Evolutionary conservation across 805 yeast species (phyloP), one percentile per base, ranked within the genome.

Genomic region (Lachancea sp.): DNA sequence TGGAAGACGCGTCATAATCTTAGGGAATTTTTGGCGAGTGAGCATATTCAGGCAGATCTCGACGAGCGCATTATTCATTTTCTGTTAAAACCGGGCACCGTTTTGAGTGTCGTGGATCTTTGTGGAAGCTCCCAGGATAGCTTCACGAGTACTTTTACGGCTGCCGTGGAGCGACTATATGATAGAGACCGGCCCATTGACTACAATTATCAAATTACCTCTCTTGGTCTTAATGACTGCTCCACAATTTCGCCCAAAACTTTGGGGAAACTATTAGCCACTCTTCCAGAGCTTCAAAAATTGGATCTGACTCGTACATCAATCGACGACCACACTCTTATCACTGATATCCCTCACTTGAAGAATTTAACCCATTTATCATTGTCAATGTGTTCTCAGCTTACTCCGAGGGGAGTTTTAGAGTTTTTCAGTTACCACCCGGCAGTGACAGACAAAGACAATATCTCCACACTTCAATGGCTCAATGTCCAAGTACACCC

Each of bases 181-280:
- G 45, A 36, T 19, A 43, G 51, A 42, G 47, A 50, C 41, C 38
- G 54, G 43, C 42, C 47, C 54, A 72, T 51, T 16, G 50, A 49
- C 25, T 49, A 45, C 37, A 60, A 59, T 42, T 55, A 53, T 40
- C 65, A 60, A 33, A 52, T 60, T 7, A 55, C 64, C 17, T 58
- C 64, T 30, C 68, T 89, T 8, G 85, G 95, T 0, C 75, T 89
- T 54, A 95, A 88, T 62, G 96, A 87, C 54, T 89, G 97, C 59
- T 80, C 92, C 2, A 86, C 84, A 48, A 66, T 88, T 28, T 72
- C 85, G 3, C 61, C 75, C 5, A 69, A 68, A n/a, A 71, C 72
- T 0, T 74, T 83, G 42, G 50, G 54, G 15, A 51, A 45, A 38
- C 41, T 57, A 7, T 68, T 68, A 19, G 71, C 70, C 38, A 56